phyloP scores from a whole-genome alignment of 352 stramenopile species.

The Phytophthora citrophthora region DNA sequence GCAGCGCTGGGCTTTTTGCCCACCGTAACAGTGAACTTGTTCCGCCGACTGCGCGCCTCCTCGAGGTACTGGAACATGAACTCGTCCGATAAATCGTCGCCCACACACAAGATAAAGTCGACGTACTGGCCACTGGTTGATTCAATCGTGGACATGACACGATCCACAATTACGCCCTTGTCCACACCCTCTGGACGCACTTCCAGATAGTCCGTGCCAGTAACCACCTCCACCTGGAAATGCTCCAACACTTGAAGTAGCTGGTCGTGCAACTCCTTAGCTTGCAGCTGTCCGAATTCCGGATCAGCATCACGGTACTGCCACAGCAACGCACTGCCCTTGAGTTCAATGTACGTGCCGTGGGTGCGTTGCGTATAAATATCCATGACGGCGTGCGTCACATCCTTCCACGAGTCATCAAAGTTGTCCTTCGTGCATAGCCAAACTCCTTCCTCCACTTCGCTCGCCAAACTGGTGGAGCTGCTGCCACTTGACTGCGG shows the following conservation, averaged over 20 bases:
- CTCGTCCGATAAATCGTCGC: slow-evolving; percentile 99
- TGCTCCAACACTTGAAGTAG: slow-evolving; percentile 94
- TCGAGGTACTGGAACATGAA: slow-evolving; percentile 96
- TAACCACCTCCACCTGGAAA: slow-evolving; percentile 96
- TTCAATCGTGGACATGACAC: slow-evolving; percentile 94
- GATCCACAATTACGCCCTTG: slow-evolving; percentile 97
- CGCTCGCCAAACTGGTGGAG: slow-evolving; percentile 32
- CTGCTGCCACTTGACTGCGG: slow-evolving; percentile 22
- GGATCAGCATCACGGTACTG: slow-evolving; percentile 99
- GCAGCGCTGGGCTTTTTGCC: slow-evolving; percentile 98
- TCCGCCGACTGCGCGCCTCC: slow-evolving; percentile 63
- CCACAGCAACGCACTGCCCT: slow-evolving; percentile 98
- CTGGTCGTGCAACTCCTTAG: slow-evolving; percentile 98
- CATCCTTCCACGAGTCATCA: slow-evolving; percentile 97
- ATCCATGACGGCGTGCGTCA: slow-evolving; percentile 98
- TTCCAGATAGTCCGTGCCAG: slow-evolving; percentile 88
- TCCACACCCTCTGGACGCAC: slow-evolving; percentile 98
- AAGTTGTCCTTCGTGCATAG: slow-evolving; percentile 91
- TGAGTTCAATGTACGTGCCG: slow-evolving; percentile 99
- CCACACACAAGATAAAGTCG: slow-evolving; percentile 98
- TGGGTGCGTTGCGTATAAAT: slow-evolving; percentile 99
- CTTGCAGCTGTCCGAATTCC: slow-evolving; percentile 98
- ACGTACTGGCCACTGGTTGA: slow-evolving; percentile 76
- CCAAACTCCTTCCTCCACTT: slow-evolving; percentile 69
- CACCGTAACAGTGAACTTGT: slow-evolving; percentile 96